These are phyloP conservation scores for Pichia sp. DNA, from an alignment of 1,139 yeast species.

Conservation along the genomic window DNA sequence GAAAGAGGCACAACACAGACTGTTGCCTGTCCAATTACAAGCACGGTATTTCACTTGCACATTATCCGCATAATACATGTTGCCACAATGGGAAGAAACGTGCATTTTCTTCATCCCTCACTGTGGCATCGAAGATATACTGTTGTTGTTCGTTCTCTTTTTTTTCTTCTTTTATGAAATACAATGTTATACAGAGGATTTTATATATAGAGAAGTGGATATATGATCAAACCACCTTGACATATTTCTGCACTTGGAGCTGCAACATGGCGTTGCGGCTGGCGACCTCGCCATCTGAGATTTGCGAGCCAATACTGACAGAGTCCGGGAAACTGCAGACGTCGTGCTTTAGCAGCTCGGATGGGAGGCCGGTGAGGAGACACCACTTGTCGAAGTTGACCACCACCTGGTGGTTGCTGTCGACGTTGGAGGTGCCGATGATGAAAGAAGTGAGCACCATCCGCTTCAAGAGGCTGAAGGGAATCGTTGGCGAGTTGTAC, in stretches of 20 bases:
- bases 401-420: neutral
- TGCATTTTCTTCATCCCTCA: neutral
- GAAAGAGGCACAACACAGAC: too few species aligned
- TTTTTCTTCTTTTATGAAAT: neutral
- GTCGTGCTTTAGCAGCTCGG: constrained; percentile 2
- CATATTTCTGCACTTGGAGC: constrained; percentile 19
- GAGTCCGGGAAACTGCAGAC: neutral
- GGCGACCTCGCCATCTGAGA: constrained; percentile 5
- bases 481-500: neutral
- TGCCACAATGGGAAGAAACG: neutral
- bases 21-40: neutral
- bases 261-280: constrained; percentile 11
- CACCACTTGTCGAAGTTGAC: constrained; percentile 13
- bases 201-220: neutral
- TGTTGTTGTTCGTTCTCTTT: neutral
- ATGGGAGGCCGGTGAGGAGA: constrained; percentile 9
- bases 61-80: neutral
- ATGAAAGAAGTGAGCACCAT: constrained; percentile 14
- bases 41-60: neutral
- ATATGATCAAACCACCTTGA: constrained; percentile 17
- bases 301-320: neutral
- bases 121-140: neutral
- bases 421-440: constrained; percentile 6
- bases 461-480: constrained; percentile 5
- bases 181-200: neutral